phyloP scores from a whole-genome alignment of 148 eudicot species.

The Diospyros kaki region DNA sequence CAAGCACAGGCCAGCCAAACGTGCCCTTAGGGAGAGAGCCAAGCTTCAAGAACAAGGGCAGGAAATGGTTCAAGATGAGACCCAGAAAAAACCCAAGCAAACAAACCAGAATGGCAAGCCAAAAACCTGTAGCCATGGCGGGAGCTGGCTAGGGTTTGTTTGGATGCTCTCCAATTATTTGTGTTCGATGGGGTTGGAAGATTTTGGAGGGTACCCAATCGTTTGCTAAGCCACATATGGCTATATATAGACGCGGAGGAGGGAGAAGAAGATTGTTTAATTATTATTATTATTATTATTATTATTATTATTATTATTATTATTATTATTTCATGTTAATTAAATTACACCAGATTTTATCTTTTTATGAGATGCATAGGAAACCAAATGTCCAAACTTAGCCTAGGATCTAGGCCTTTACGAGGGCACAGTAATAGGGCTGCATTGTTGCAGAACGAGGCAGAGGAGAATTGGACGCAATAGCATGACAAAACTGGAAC shows the following conservation, averaged over 20 bases:
- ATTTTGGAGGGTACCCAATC: background rate
- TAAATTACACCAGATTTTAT: background rate
- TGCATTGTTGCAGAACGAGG: background rate
- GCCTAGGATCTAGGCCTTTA: constrained; percentile 20
- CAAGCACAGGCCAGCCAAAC: constrained; percentile 66
- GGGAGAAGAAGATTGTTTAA: background rate
- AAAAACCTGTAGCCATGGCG: constrained; percentile 19
- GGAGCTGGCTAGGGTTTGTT: background rate
- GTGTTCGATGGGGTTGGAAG: background rate
- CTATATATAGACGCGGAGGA: constrained; percentile 12
- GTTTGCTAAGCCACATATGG: background rate
- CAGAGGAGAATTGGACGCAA: too few species aligned
- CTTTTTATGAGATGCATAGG: constrained; percentile 17
- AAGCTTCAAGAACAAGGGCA: constrained; percentile 35
- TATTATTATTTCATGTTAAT: background rate
- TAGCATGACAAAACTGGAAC: too few species aligned
- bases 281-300: background rate
- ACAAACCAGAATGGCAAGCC: constrained; percentile 14
- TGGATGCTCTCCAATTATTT: background rate
- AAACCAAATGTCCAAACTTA: constrained; percentile 13
- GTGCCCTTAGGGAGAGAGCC: constrained; percentile 43
- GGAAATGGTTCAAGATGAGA: constrained; percentile 39
- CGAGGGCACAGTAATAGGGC: background rate
- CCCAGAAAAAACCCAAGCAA: constrained; percentile 29
- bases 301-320: too few species aligned